Percentiles rank a stretch among this genome's conserved stretches.
Evolutionary conservation across 2,329 filamentous ascomycete genomes (phyloP).

Genomic region (Penicillium occitanis): DNA sequence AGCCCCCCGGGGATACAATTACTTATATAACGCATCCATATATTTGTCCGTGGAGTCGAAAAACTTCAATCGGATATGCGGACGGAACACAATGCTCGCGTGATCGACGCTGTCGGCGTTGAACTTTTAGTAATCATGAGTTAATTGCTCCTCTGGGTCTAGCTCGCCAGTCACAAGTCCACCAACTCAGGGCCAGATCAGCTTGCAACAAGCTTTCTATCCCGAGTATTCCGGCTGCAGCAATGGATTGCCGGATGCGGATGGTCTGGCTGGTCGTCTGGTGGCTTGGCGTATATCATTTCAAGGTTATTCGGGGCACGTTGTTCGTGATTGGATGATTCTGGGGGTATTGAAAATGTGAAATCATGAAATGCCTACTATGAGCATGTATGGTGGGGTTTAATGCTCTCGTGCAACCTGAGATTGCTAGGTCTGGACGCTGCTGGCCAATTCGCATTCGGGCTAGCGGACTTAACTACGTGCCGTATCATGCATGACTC

Average conservation of each 20-base stretch:
- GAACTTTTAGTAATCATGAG: constrained; percentile 1
- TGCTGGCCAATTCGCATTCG: not conserved
- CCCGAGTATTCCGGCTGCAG: constrained; percentile 9
- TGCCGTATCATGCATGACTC: not conserved
- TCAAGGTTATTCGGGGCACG: not conserved
- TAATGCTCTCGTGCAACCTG: too few species aligned
- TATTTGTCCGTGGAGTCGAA: not conserved
- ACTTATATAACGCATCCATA: constrained; percentile 2
- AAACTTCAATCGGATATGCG: not conserved
- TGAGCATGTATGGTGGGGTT: not conserved
- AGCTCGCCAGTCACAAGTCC: not conserved
- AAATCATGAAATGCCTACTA: not conserved
- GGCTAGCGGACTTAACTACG: not conserved
- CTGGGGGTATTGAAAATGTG: not conserved
- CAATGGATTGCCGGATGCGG: constrained; percentile 11
- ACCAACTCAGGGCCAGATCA: not conserved
- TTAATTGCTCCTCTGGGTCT: constrained; percentile 7
- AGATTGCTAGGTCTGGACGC: not conserved
- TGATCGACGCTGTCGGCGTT: constrained; percentile 3
- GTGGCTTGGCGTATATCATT: constrained; percentile 3
- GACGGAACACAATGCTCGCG: constrained; percentile 1
- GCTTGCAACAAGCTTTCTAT: not conserved
- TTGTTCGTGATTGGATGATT: not conserved
- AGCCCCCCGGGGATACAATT: not conserved
- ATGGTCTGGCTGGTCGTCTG: not conserved